These are phyloP conservation scores for Vaccinium vitisidaea DNA, from an alignment of 148 eudicot species.

Conservation along the genomic window DNA sequence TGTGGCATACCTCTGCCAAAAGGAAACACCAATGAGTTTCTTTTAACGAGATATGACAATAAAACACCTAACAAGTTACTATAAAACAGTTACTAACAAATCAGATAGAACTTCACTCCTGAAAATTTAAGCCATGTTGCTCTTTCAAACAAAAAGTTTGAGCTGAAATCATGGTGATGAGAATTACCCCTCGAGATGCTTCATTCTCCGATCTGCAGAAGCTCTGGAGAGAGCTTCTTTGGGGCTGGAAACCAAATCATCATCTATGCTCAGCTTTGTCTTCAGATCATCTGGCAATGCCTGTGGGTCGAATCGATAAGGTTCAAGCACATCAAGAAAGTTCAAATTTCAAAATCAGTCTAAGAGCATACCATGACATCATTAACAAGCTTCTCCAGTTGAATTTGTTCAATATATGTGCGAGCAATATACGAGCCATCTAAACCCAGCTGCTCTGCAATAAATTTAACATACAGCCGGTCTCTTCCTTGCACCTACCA, in stretches of 20 bases:
- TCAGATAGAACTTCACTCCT: background rate
- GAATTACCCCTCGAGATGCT: conserved; percentile 69
- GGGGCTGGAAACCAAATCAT: conserved; percentile 79
- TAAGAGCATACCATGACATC: conserved; percentile 78
- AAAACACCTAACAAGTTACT: background rate
- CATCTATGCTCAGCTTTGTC: conserved; percentile 92
- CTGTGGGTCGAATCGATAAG: conserved; percentile 39
- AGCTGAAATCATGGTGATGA: background rate
- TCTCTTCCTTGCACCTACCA: conserved; percentile 95
- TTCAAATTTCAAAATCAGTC: background rate
- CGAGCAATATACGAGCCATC: conserved; percentile 88
- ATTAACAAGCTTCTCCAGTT: conserved; percentile 84
- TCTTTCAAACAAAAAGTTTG: background rate
- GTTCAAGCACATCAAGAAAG: conserved; percentile 18
- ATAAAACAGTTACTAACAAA: background rate
- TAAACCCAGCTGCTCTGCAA: conserved; percentile 80
- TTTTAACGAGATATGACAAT: background rate
- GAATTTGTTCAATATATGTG: conserved; percentile 96
- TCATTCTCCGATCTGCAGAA: conserved; percentile 76
- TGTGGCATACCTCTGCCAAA: conserved; percentile 55
- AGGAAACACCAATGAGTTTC: conserved; percentile 16
- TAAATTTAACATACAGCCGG: conserved; percentile 61
- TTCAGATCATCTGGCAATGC: conserved; percentile 91
- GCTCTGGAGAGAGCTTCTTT: conserved; percentile 97
- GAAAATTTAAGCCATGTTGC: background rate